Evolutionary conservation across 164 flowering plant genomes (phyloP), one percentile per base, ranked within the genome.

Genomic region (Macadamia tetraphylla): DNA sequence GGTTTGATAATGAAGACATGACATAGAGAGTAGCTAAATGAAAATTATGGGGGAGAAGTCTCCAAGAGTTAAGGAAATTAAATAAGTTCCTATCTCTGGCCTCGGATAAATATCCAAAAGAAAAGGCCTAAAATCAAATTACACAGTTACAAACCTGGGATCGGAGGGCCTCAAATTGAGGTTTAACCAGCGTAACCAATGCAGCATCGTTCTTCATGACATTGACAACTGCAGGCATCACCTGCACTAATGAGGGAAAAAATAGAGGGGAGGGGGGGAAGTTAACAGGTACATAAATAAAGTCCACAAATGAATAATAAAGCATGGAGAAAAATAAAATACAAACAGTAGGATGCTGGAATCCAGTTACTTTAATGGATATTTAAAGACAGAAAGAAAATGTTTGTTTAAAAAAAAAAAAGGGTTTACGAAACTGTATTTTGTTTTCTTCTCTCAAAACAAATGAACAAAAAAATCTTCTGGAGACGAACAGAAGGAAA

Each of bases 141-240:
- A 57, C 12, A 17, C 40, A 65, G 23, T 68, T 60, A 71, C 85
- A 61, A 72, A 92, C 99, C 80, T 95, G 99, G 49, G 91, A 84
- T 80, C 99, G 79, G 66, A 76, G 91, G 73, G 97, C 98, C 80
- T 95, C 99, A 78, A 95, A 92, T 55, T 95, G 99, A 70, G 98
- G 99, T 80, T 92, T 95, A 42, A 92, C 89, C 70, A 95, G 78
- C 58, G 99, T 89, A 62, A 95, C 80, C 70, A 95, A 73, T 5
- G 81, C 79, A 40, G 98, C 83, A 44, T 87, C 91, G 69, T 82
- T 81, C 80, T 89, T 92, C 96, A 95, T 92, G 69, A 86, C 78
- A 72, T 82, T 88, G 68, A 95, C 78, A 10, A 95, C 89, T 48
- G 98, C 94, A 71, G 98, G 98, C 92, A 95, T 90, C 35, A 95